Conservation (phyloP, 2,329 filamentous ascomycete genomes). For the Alternaria dauci region DNA sequence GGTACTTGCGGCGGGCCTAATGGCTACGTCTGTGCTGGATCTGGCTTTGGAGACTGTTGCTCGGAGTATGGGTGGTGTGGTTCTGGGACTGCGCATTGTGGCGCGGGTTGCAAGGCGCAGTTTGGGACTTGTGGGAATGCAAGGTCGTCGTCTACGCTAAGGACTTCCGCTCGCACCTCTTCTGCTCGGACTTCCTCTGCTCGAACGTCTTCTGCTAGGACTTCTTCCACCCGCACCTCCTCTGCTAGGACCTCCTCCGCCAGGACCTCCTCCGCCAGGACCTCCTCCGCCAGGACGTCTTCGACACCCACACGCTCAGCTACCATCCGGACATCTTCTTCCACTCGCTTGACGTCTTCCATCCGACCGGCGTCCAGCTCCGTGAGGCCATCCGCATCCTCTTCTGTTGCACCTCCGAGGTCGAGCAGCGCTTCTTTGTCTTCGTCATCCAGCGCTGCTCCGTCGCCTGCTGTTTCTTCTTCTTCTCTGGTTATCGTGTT, state of each 20-base stretch:
- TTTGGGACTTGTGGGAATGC: background rate
- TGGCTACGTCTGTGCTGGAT: background rate
- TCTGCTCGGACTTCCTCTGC: background rate
- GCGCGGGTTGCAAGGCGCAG: slow-evolving; percentile 1
- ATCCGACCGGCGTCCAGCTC: no score
- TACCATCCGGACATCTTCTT: no score
- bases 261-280: background rate
- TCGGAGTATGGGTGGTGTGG: slow-evolving; percentile 9
- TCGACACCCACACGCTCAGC: background rate
- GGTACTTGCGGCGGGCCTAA: slow-evolving; percentile 1
- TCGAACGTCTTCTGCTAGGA: background rate
- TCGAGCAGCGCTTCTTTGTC: background rate
- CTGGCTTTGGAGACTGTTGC: slow-evolving; percentile 8
- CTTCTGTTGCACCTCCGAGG: no score
- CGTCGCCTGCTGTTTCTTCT: background rate
- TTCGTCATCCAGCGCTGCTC: background rate
- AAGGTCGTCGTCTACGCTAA: background rate
- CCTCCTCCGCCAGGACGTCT: background rate
- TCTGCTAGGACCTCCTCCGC: background rate
- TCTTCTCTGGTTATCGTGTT: background rate
- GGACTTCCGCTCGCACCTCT: background rate
- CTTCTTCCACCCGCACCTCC: background rate
- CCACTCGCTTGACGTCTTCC: no score
- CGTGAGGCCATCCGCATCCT: no score
- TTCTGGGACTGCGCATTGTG: background rate